phyloP scores from a whole-genome alignment of 208 protist genomes.

The Wallacemonas sp. region DNA sequence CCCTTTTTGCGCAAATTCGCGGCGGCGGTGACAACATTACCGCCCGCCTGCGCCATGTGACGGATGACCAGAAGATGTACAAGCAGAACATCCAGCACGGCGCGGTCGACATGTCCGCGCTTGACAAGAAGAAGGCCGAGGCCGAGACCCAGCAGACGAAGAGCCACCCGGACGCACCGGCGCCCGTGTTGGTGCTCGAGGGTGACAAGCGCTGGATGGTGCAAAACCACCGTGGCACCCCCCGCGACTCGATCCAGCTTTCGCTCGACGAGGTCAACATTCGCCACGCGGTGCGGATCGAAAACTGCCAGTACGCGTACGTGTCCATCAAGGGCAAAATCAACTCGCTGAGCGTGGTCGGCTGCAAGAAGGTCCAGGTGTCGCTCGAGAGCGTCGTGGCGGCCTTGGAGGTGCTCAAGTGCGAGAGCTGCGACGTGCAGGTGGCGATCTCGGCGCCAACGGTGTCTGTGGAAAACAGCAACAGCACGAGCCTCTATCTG shows the following conservation, averaged over 20 bases:
- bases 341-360: slow-evolving; percentile 72
- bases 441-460: slow-evolving; percentile 64
- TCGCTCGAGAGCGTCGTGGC: slow-evolving; percentile 64
- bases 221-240: slow-evolving; percentile 51
- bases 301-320: slow-evolving; percentile 65
- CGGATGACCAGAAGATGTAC: slow-evolving; percentile 73
- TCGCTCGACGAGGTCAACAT: slow-evolving; percentile 59
- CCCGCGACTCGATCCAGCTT: slow-evolving; percentile 38
- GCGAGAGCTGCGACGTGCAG: slow-evolving; percentile 60
- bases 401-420: slow-evolving; percentile 75
- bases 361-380: slow-evolving; percentile 78
- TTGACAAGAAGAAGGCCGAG: slow-evolving; percentile 65
- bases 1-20: slow-evolving; percentile 79
- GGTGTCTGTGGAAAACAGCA: slow-evolving; percentile 63
- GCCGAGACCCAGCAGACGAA: slow-evolving; percentile 16
- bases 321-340: slow-evolving; percentile 77
- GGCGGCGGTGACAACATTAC: slow-evolving; percentile 71
- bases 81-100: slow-evolving; percentile 77
- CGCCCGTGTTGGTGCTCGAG: slow-evolving; percentile 48
- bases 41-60: slow-evolving; percentile 67
- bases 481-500: slow-evolving; percentile 70
- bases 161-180: not conserved
- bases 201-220: slow-evolving; percentile 77
- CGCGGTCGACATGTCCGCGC: slow-evolving; percentile 59
- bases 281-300: slow-evolving; percentile 77